Base-by-base conservation (phyloP, 345 rosid species). In the Laguncularia racemosa region DNA sequence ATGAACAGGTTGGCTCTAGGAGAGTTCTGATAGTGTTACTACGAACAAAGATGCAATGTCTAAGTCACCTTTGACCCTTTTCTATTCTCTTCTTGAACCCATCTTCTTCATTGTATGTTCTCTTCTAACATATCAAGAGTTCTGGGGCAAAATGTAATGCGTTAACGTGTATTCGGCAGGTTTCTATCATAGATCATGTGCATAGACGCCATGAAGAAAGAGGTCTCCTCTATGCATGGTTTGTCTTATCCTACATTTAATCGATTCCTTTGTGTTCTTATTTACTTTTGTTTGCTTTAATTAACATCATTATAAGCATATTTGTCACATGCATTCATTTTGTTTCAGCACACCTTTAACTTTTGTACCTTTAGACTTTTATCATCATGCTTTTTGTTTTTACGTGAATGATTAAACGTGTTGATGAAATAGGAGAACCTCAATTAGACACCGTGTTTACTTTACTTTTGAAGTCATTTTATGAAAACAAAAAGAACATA, bases 141-240 rank as follows among this genome's bases (percentile, higher is more conserved):
- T 56, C 28, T 40, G n/a, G 20, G 12, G 48, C 9, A 33, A 20
- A 43, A 18, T 43, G 47, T 50, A n/a, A 9, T 14, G 55, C 20
- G 26, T 28, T 4, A 19, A 49, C 7, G n/a, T 19, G 48, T 12
- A 18, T n/a, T 12, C 44, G 16, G 48, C 11, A 60, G 50, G 62
- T n/a, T 43, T 33, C 40, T 9, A 33, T 50, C 53, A 17, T 21
- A 50, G 53, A 50, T 38, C 54, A 58, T 60, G 61, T 76, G 71
- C 56, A 67, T 55, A 71, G 70, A 17, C 76, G 71, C 48, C 69
- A 64, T 16, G 65, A 64, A 47, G 66, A 71, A 17, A 77, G 53
- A 48, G 78, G 78, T 54, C 57, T 63, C 58, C 71, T 69, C 20
- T 65, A 76, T 67, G 74, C 74, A 44, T 69, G 73, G 73, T 74